A percentile compares a stretch with the other conserved stretches of the same genome.
phyloP scores from a whole-genome alignment of 768 basidiomycete species.

The Punctularia strigosozonata region DNA sequence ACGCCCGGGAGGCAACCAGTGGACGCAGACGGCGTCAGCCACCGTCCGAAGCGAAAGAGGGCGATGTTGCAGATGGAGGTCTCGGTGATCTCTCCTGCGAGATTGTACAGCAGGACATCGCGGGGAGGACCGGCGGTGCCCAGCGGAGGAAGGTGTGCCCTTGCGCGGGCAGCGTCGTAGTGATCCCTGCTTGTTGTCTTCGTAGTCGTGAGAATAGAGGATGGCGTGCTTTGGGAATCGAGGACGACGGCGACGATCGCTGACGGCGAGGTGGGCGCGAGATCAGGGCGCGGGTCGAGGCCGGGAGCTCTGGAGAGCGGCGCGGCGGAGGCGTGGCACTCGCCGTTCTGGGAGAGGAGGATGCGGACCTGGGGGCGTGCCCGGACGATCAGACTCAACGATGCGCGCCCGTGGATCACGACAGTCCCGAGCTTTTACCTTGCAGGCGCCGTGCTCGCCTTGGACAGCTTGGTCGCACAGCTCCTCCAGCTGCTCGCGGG shows the following conservation, averaged over 20 bases:
- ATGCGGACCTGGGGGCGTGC: constrained; percentile 38
- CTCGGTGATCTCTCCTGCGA: constrained; percentile 41
- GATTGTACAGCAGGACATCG: constrained; percentile 60
- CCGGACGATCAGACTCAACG: constrained; percentile 9
- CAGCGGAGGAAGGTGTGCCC: constrained; percentile 32
- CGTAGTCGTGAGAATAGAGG: constrained; percentile 47
- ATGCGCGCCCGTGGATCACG: constrained; percentile 9
- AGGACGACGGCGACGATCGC: constrained; percentile 35
- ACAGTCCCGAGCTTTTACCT: not conserved
- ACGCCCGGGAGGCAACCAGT: constrained; percentile 69
- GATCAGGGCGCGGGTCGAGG: constrained; percentile 22
- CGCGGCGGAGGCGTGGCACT: constrained; percentile 20
- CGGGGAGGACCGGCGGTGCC: constrained; percentile 8
- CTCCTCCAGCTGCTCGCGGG: constrained; percentile 24
- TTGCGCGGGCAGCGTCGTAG: constrained; percentile 54
- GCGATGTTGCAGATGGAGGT: constrained; percentile 65
- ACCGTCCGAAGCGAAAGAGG: constrained; percentile 38
- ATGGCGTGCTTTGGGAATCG: constrained; percentile 41
- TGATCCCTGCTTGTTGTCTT: constrained; percentile 57
- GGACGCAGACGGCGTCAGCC: constrained; percentile 51
- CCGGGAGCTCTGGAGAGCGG: constrained; percentile 24
- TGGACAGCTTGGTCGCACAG: constrained; percentile 24
- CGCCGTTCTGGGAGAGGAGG: constrained; percentile 23
- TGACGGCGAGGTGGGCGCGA: constrained; percentile 10
- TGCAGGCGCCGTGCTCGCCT: constrained; percentile 35